Base-by-base conservation (phyloP, 202 grass and related monocot genomes). In the Alloteropsis angusta region DNA sequence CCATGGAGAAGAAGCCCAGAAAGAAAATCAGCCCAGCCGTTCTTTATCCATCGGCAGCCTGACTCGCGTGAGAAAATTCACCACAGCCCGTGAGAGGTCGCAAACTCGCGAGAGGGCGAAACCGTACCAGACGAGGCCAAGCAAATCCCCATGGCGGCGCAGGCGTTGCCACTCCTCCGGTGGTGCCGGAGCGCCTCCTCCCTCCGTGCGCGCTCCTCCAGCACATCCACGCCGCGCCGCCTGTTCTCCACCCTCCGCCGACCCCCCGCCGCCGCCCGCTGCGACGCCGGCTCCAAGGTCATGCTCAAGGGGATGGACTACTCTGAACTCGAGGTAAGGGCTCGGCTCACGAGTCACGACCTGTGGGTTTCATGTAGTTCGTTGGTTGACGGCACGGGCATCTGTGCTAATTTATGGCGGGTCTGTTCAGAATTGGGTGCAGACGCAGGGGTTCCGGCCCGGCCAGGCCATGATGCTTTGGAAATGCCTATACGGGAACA, bases 401-500 rank as follows among this genome's bases (percentile, higher is more conserved):
- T 61, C 25, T 8, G 0, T 21, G 2, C 25, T 80, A 30, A 71
- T 77, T 85, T 85, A 35, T 21, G 7, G n/a, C 19, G 32, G 11
- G 21, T 78, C 85, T 79, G 37, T 21, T 2, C 80, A 95, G 88
- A 93, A 89, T 86, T 93, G 96, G 96, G 92, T 91, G 85, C 87
- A 76, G 74, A 90, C 58, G 25, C 82, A 89, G 84, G 95, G 95
- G 67, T 97, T 94, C 81, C 88, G 91, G 45, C 80, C 94, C 32
- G 89, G 91, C 23, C 91, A 97, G 83, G 89, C 92, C 32, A 83
- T 91, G 89, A 95, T 98, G 95, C 84, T 95, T 73, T 95, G 92
- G 95, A 98, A 95, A 46, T 95, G 92, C 55, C 62, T 98, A 14
- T 98, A 98, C 72, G 92, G 85, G 52, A 87, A 95, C 71, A 95